These are phyloP conservation scores for Dalbergia cultrata DNA, from an alignment of 306 rosid genomes.

Conservation along the genomic window DNA sequence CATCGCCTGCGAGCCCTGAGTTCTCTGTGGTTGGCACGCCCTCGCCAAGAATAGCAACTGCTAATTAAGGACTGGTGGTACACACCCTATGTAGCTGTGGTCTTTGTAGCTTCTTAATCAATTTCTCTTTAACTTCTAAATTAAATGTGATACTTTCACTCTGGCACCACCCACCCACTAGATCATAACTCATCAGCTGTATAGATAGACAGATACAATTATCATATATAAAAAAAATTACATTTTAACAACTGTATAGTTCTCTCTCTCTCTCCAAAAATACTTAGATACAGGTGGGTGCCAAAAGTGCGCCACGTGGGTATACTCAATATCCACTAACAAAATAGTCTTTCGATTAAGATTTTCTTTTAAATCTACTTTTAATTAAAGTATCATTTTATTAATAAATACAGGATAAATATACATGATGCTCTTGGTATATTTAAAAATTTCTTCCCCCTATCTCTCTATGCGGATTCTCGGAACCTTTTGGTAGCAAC, in stretches of 20 bases:
- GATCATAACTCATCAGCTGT: conserved; percentile 41
- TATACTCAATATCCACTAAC: too few relatives aligned
- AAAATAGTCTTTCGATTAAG: too few relatives aligned
- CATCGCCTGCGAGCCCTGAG: conserved; percentile 92
- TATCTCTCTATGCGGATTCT: too few relatives aligned
- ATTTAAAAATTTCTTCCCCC: too few relatives aligned
- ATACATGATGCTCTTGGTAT: too few relatives aligned
- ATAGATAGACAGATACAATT: conserved; percentile 44
- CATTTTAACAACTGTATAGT: conserved; percentile 40
- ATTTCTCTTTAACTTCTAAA: conserved; percentile 29
- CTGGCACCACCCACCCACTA: conserved; percentile 29
- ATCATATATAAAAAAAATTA: conserved; percentile 46
- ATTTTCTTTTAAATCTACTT: too few relatives aligned
- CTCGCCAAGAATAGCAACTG: conserved; percentile 68
- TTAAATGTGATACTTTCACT: conserved; percentile 35
- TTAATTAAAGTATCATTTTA: too few relatives aligned
- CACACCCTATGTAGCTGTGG: conserved; percentile 2
- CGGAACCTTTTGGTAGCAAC: too few relatives aligned
- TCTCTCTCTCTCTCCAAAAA: too few relatives aligned
- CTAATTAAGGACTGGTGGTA: neutral
- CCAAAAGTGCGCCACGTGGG: too few relatives aligned
- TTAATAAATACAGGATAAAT: too few relatives aligned
- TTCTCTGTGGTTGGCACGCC: conserved; percentile 90
- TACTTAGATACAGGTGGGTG: too few relatives aligned
- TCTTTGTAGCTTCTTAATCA: conserved; percentile 42